Percentiles rank a stretch among this genome's conserved stretches.
Evolutionary conservation across 352 stramenopile species (phyloP).

Genomic region (Pythium dissotocum): DNA sequence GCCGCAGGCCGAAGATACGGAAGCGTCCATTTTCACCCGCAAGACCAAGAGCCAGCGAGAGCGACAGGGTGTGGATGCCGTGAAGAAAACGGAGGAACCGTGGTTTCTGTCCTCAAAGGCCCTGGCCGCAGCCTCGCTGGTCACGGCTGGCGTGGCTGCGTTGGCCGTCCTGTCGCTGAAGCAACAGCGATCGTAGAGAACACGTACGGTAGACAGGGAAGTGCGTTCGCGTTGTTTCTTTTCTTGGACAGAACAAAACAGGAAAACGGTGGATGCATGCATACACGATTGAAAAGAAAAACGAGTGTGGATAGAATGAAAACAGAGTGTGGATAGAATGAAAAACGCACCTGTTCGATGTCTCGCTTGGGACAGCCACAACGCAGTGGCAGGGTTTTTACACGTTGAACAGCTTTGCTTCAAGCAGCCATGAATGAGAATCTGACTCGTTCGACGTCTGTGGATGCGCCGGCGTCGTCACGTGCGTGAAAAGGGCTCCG

Average conservation of each 20-base stretch:
- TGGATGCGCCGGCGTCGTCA: slow-evolving; percentile 7
- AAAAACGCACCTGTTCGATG: slow-evolving; percentile 6
- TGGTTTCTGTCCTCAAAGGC: slow-evolving; percentile 68
- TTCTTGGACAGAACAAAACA: background rate
- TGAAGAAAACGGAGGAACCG: slow-evolving; percentile 29
- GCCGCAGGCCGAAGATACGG: slow-evolving; percentile 20
- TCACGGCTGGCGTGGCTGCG: slow-evolving; percentile 69
- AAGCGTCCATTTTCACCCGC: slow-evolving; percentile 75
- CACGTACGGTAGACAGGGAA: background rate
- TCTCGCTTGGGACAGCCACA: background rate
- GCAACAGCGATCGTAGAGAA: slow-evolving; percentile 43
- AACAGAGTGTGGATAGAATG: background rate
- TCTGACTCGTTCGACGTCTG: slow-evolving; percentile 14
- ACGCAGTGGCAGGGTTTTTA: background rate
- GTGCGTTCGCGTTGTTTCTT: slow-evolving; percentile 3
- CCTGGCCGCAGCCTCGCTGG: slow-evolving; percentile 62
- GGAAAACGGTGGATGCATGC: background rate
- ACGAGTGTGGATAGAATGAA: background rate
- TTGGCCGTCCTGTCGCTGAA: slow-evolving; percentile 62
- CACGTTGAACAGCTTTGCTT: background rate
- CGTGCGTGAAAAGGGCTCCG: slow-evolving; percentile 3
- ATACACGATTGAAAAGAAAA: background rate
- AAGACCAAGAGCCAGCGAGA: slow-evolving; percentile 52
- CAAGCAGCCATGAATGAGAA: slow-evolving; percentile 7
- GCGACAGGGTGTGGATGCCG: slow-evolving; percentile 23